Evolutionary conservation across 1,139 yeast genomes (phyloP), one percentile per base, ranked within the genome.

Genomic region (Saccharomyces hybrid): DNA sequence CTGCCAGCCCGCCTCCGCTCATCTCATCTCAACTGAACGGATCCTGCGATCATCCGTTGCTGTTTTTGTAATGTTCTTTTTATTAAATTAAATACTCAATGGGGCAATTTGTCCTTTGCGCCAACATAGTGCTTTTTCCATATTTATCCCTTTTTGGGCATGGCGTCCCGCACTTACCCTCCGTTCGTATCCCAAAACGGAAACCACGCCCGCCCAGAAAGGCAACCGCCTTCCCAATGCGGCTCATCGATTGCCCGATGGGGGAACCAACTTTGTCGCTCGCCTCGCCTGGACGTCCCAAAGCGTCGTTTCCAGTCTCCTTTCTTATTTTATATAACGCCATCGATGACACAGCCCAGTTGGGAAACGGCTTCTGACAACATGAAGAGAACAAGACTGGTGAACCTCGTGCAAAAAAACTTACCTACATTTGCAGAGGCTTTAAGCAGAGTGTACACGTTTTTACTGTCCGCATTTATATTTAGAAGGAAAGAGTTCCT

Each of bases 11-110:
- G 3, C 12, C 31, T 8, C 42, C 24, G 16, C 26, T 24, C 26
- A 24, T 38, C 26, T 24, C 26, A 24, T 38, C 6, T 38, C 24
- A 8, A 16, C 16, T 38, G 42, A 67, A 61, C 60, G 47, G 48
- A 44, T 47, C 26, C 16, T 21, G 27, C 11, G 19, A 9, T n/a
- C 4, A 19, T 12, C 14, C n/a, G 8, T 24, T 48, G 34, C 44
- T 34, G 16, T 31, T 27, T 44, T 44, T 51, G 19, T 38, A 28
- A 28, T 29, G 24, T 44, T 46, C 8, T 32, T 38, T 49, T 12
- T 42, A 24, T 27, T 9, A 47, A 21, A 11, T 48, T 44, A 29
- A 26, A 14, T 44, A 24, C 52, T 28, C 11, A 8, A 19, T 26
- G 2, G 11, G 27, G 24, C 27, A 14, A 28, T 26, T 16, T 16